Evolutionary conservation across 1,139 yeast species (phyloP).

Genomic region (Chernovozyma aurita): DNA sequence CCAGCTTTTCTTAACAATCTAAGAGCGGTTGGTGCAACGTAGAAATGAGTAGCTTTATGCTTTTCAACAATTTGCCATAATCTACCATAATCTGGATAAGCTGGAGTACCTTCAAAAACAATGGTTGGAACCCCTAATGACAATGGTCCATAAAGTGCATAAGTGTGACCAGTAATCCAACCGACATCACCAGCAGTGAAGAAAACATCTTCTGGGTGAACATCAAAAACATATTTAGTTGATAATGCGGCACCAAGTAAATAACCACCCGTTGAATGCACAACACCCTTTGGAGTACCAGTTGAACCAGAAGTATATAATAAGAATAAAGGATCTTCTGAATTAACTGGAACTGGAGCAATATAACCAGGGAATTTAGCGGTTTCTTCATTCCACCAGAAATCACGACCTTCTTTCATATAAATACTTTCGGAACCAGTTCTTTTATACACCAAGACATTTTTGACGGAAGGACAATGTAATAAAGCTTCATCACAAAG

Average conservation of each 20-base stretch:
- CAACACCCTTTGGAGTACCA: constrained; percentile 98
- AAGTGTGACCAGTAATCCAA: constrained; percentile 99
- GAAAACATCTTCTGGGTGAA: constrained; percentile 80
- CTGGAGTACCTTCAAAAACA: constrained; percentile 97
- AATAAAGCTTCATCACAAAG: constrained; percentile 91
- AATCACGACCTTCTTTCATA: constrained; percentile 82
- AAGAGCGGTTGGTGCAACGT: constrained; percentile 97
- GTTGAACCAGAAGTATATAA: constrained; percentile 96
- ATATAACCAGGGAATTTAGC: constrained; percentile 77
- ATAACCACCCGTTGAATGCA: constrained; percentile 92
- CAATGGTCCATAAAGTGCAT: constrained; percentile 92
- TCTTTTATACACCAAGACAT: constrained; percentile 83
- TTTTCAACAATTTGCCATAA: constrained; percentile 95
- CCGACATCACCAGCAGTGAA: constrained; percentile 99
- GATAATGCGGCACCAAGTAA: constrained; percentile 92
- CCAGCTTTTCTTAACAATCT: constrained; percentile 95
- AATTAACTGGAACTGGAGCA: constrained; percentile 81
- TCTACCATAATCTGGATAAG: constrained; percentile 93
- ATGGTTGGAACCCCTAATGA: constrained; percentile 85
- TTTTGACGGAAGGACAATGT: constrained; percentile 73
- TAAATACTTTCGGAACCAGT: constrained; percentile 66
- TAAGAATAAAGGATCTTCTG: constrained; percentile 92
- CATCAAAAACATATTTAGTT: constrained; percentile 88
- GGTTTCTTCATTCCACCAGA: constrained; percentile 88
- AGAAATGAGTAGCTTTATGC: constrained; percentile 92